A percentile compares a stretch with the other conserved stretches of the same genome.
phyloP scores from a whole-genome alignment of 352 stramenopile species.

The Aphanomyces stellatus region DNA sequence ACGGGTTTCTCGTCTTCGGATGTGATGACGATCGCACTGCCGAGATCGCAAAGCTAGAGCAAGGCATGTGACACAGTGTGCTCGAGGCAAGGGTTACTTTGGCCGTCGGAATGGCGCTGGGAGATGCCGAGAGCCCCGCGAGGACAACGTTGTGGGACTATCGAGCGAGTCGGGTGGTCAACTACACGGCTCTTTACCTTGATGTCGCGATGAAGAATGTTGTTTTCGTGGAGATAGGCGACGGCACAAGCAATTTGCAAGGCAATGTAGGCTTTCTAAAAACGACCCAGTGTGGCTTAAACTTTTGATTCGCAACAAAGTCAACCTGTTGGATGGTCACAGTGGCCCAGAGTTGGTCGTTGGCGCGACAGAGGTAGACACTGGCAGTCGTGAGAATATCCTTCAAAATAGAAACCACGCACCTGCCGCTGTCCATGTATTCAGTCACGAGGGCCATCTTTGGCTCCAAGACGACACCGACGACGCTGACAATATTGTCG shows the following conservation, averaged over 20 bases:
- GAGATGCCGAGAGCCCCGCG: not conserved
- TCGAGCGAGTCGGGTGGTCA: not conserved
- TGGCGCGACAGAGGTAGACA: not conserved
- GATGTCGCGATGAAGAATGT: slow-evolving; percentile 12
- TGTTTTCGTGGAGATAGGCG: slow-evolving; percentile 5
- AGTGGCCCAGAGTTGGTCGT: not conserved
- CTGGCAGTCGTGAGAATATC: too few relatives aligned
- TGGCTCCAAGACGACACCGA: not conserved
- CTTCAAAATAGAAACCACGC: too few relatives aligned
- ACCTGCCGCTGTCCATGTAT: slow-evolving; percentile 14
- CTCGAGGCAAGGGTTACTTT: not conserved
- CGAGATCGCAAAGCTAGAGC: slow-evolving; percentile 14
- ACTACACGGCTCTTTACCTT: not conserved
- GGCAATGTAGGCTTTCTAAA: slow-evolving; percentile 17
- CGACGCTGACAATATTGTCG: slow-evolving; percentile 15
- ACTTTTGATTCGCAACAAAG: not conserved
- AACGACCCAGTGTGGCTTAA: not conserved
- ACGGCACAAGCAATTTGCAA: slow-evolving; percentile 16
- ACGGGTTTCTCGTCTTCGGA: not conserved
- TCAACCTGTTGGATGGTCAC: not conserved
- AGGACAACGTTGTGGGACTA: slow-evolving; percentile 18
- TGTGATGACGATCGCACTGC: slow-evolving; percentile 10
- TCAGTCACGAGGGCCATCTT: slow-evolving; percentile 4
- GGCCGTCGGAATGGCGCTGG: not conserved
- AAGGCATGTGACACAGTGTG: not conserved